Percentiles rank a stretch among this genome's conserved stretches.
These are phyloP conservation scores for Niebla homalea DNA, from an alignment of 495 filamentous ascomycete genomes.

Conservation along the genomic window DNA sequence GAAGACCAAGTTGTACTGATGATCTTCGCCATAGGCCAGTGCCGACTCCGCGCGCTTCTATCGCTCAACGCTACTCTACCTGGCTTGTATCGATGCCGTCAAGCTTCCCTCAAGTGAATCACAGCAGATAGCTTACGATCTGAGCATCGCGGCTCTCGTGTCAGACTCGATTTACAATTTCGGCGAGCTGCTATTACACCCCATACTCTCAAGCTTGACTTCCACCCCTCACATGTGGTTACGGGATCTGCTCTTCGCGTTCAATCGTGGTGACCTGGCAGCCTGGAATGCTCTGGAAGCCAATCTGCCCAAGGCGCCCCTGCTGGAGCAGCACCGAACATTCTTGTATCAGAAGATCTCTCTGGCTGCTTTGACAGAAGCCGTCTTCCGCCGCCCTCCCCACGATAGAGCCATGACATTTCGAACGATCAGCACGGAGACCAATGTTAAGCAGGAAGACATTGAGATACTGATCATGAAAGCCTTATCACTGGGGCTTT, in stretches of 20 bases:
- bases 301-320: slow-evolving; percentile 60
- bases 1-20: neutral
- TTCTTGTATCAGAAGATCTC: slow-evolving; percentile 98
- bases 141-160: slow-evolving; percentile 80
- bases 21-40: slow-evolving; percentile 39
- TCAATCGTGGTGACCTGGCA: slow-evolving; percentile 87
- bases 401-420: slow-evolving; percentile 94
- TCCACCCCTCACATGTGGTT: slow-evolving; percentile 64
- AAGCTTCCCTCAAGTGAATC: slow-evolving; percentile 60
- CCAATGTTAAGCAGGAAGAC: slow-evolving; percentile 76
- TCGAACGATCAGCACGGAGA: slow-evolving; percentile 72
- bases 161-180: slow-evolving; percentile 98
- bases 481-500: slow-evolving; percentile 79
- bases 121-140: slow-evolving; percentile 73
- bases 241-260: slow-evolving; percentile 84
- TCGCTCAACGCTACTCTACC: slow-evolving; percentile 93
- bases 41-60: slow-evolving; percentile 91
- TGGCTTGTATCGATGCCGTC: slow-evolving; percentile 82
- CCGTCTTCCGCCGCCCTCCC: slow-evolving; percentile 88
- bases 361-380: slow-evolving; percentile 84
- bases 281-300: slow-evolving; percentile 70
- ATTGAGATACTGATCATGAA: slow-evolving; percentile 99
- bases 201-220: slow-evolving; percentile 75
- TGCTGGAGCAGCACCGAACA: slow-evolving; percentile 63
- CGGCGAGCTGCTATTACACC: slow-evolving; percentile 93